These are phyloP conservation scores for Leccinum fibrillosum DNA, from an alignment of 768 basidiomycete genomes.

Conservation along the genomic window DNA sequence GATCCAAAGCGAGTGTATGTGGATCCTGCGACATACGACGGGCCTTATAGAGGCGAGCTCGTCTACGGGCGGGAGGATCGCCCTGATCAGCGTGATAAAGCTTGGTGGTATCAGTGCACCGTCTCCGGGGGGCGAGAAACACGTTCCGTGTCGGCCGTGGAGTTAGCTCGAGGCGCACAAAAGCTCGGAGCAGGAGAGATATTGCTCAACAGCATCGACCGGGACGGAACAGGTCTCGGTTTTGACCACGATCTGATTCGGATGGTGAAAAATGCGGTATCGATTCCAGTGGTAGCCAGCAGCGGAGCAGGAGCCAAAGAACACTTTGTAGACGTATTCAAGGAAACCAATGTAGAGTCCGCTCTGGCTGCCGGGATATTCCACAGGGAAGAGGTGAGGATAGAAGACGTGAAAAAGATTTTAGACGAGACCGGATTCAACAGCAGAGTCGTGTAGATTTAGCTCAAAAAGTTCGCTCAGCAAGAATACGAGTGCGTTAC, in stretches of 20 bases:
- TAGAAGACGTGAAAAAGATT: conserved; percentile 72
- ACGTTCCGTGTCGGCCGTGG: conserved; percentile 80
- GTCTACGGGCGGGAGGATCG: conserved; percentile 43
- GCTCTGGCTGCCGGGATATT: conserved; percentile 97
- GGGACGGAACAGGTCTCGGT: conserved; percentile 89
- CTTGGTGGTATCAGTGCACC: conserved; percentile 99
- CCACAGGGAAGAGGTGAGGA: conserved; percentile 84
- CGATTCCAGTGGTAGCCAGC: conserved; percentile 91
- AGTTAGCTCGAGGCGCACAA: conserved; percentile 92
- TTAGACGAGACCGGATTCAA: conserved; percentile 48
- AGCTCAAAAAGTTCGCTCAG: not conserved
- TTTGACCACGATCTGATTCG: conserved; percentile 85
- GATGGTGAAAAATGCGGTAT: conserved; percentile 71
- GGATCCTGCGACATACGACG: conserved; percentile 58
- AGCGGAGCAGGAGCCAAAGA: conserved; percentile 83
- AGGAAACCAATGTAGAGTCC: conserved; percentile 77
- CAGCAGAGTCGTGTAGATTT: conserved; percentile 34
- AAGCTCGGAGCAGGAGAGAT: conserved; percentile 92
- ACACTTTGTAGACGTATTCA: conserved; percentile 90
- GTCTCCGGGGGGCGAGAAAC: conserved; percentile 88
- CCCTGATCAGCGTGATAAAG: conserved; percentile 60
- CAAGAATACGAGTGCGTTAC: conserved; percentile 24
- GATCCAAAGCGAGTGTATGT: conserved; percentile 90
- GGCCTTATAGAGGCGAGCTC: conserved; percentile 64
- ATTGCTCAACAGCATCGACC: conserved; percentile 92